Evolutionary conservation across 2,329 filamentous ascomycete species (phyloP), one percentile per base, ranked within the genome.

Genomic region (Fusarium nelsonii): DNA sequence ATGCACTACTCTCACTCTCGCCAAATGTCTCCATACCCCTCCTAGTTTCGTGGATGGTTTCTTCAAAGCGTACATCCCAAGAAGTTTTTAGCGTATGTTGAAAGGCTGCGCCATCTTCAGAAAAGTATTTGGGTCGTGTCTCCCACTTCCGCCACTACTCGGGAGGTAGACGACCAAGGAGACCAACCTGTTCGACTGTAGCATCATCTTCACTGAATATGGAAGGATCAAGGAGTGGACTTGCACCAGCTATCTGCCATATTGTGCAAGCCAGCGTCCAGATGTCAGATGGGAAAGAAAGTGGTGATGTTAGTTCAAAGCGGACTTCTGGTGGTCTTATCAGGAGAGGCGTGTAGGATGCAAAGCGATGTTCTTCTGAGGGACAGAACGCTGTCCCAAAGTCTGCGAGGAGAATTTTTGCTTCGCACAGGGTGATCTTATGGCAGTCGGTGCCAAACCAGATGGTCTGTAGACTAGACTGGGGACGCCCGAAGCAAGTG

Each of bases 221-320:
- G 20, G 4, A 20, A 20, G 20, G 20, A 20, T 4, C 20, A 20
- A 20, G 3, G 20, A 20, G 4, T 4, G 20, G 20, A 20, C 20
- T 20, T 20, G 3, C 20, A 20, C 20, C 20, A 20, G 20, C 20
- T 20, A 20, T 20, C 20, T 20, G 28, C 28, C 76, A 82, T 43
- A 82, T 78, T 0, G 75, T 58, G 55, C 74, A 79, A 0, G 72
- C 78, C 12, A 82, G 76, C 9, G 73, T 78, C 81, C 80, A 82
- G n/a, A 81, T 79, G 40, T 82, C 80, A 1, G 78, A 76, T 23
- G 75, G 20, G 39, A 75, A 79, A 2, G 77, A 76, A 6, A 81
- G 69, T 14, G 78, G 73, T 12, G 57, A 72, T 11, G 59, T 66
- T 20, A 77, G 74, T 36, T 80, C 75, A 60, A 82, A 81, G 4